Evolutionary conservation across 2,329 filamentous ascomycete species (phyloP).

Genomic region (Cytospora paraplurivora): DNA sequence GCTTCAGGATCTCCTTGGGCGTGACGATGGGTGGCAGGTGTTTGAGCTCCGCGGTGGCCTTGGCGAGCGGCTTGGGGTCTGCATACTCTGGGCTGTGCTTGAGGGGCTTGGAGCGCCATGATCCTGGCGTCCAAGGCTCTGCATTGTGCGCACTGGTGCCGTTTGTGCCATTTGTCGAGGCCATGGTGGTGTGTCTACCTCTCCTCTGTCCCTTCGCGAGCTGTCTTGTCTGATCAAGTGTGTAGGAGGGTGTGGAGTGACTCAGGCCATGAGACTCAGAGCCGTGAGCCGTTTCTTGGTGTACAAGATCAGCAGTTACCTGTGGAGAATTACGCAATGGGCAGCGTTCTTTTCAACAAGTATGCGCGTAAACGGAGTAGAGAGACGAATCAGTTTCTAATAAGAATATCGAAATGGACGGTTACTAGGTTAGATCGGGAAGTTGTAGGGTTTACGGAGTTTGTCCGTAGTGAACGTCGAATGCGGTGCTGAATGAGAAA

Average conservation of each 20-base stretch:
- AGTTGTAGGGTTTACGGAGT: no score
- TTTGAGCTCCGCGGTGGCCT: constrained; percentile 64
- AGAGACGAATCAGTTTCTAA: neutral
- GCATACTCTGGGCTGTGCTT: constrained; percentile 75
- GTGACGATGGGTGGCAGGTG: constrained; percentile 78
- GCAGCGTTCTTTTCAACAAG: neutral
- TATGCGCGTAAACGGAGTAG: neutral
- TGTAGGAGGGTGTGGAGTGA: neutral
- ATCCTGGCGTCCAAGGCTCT: constrained; percentile 59
- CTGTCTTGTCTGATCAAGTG: neutral
- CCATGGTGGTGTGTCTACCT: constrained; percentile 3
- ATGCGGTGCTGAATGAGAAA: neutral
- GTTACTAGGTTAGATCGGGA: no score
- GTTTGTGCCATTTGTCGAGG: constrained; percentile 18
- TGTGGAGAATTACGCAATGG: constrained; percentile 2
- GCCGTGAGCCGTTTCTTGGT: neutral
- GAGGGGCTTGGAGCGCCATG: constrained; percentile 78
- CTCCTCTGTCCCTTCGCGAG: neutral
- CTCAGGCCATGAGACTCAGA: neutral
- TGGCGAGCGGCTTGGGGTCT: constrained; percentile 59
- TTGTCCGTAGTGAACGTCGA: neutral
- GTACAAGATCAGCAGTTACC: neutral
- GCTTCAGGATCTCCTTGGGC: constrained; percentile 74
- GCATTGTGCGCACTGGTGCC: constrained; percentile 1
- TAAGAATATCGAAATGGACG: neutral